Percentiles rank a stretch among this genome's conserved stretches.
Evolutionary conservation across 768 basidiomycete species (phyloP).

Genomic region (Dendrothele bispora): DNA sequence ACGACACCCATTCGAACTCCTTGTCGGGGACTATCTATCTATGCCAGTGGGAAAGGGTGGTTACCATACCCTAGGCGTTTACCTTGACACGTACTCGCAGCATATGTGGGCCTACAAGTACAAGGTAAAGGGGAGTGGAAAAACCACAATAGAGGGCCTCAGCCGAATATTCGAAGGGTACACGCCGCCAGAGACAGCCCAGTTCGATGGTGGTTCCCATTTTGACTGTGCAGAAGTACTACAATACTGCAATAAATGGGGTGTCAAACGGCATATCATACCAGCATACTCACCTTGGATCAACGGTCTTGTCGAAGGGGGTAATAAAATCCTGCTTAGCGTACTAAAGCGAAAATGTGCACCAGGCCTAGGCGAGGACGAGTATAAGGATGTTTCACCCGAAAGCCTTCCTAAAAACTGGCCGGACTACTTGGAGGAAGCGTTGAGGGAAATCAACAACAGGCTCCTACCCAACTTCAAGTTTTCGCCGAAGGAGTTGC

Average conservation of each 20-base stretch:
- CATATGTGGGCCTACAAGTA: too few relatives aligned
- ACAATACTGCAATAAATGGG: constrained; percentile 12
- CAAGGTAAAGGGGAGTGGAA: too few relatives aligned
- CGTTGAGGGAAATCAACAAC: constrained; percentile 19
- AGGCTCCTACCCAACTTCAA: constrained; percentile 16
- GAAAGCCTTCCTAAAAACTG: constrained; percentile 18
- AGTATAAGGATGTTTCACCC: not conserved
- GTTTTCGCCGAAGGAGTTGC: constrained; percentile 10
- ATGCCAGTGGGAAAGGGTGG: constrained; percentile 21
- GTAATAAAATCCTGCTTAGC: constrained; percentile 20
- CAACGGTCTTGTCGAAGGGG: constrained; percentile 27
- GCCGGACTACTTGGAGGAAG: constrained; percentile 22
- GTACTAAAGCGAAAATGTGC: constrained; percentile 16
- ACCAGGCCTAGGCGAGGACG: constrained; percentile 18
- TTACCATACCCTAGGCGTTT: constrained; percentile 15
- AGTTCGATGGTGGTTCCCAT: constrained; percentile 28
- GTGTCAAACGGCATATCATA: constrained; percentile 6
- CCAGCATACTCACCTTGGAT: constrained; percentile 27
- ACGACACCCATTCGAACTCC: constrained; percentile 24
- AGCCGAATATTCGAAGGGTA: constrained; percentile 12
- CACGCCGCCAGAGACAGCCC: constrained; percentile 16
- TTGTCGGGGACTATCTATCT: constrained; percentile 27
- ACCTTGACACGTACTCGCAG: constrained; percentile 22
- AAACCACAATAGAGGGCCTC: not conserved
- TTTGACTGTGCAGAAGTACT: constrained; percentile 21